phyloP scores from a whole-genome alignment of 331 rosid species.

The Ulmus americana region DNA sequence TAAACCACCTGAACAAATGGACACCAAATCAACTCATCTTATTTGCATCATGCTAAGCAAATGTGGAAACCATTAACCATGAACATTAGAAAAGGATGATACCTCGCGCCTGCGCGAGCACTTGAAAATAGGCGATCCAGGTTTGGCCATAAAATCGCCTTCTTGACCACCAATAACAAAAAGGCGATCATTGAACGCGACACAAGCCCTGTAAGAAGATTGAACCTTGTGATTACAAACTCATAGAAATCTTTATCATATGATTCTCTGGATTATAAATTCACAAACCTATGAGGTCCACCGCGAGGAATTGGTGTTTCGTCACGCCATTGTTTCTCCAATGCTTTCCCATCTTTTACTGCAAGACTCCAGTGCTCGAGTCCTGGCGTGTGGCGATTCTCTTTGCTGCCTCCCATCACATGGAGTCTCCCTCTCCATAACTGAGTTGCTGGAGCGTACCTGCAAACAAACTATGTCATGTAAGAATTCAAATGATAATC shows the following conservation, averaged over 20 bases:
- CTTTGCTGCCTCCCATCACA: constrained; percentile 95
- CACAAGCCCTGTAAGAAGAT: constrained; percentile 59
- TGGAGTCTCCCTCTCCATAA: constrained; percentile 90
- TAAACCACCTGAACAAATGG: constrained; percentile 60
- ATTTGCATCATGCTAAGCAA: constrained; percentile 8
- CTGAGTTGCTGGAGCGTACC: constrained; percentile 91
- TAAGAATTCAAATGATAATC: no score
- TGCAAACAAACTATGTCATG: constrained; percentile 15
- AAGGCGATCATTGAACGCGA: constrained; percentile 51
- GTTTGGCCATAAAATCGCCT: constrained; percentile 96
- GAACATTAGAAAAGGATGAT: neutral
- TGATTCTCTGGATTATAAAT: neutral
- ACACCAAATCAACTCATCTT: neutral
- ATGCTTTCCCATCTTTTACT: constrained; percentile 64
- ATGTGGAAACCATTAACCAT: neutral
- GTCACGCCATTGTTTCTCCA: constrained; percentile 58
- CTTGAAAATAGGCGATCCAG: constrained; percentile 87
- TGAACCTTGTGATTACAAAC: neutral
- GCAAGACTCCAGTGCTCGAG: constrained; percentile 86
- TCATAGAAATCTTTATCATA: neutral
- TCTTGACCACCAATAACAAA: constrained; percentile 88
- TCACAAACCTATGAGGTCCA: constrained; percentile 79
- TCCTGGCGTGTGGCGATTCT: constrained; percentile 83
- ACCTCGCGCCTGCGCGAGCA: constrained; percentile 92
- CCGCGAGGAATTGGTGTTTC: constrained; percentile 85